Evolutionary conservation across 495 filamentous ascomycete genomes (phyloP).

Genomic region (Extremus antarcticus): DNA sequence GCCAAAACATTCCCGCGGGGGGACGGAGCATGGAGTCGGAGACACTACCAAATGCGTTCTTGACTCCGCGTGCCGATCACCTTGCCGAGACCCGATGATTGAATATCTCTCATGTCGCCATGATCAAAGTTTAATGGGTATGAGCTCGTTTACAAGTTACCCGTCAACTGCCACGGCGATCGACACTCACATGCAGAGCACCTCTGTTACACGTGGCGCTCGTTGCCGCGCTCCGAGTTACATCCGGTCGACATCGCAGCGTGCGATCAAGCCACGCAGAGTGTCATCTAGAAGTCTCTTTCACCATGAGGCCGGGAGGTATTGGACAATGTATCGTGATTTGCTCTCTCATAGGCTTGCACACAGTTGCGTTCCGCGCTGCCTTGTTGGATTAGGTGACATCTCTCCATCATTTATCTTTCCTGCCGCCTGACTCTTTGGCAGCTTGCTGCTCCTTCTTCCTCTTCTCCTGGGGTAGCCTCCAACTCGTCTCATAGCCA

Average conservation of each 20-base stretch:
- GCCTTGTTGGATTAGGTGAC: too few relatives aligned
- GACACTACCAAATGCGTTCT: neutral
- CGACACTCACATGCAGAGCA: too few relatives aligned
- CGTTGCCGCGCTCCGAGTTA: too few relatives aligned
- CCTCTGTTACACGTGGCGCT: neutral
- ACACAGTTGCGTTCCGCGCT: too few relatives aligned
- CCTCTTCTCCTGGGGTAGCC: slow-evolving; percentile 17
- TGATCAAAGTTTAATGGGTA: neutral
- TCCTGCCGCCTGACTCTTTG: neutral
- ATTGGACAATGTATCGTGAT: too few relatives aligned
- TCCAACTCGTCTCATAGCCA: slow-evolving; percentile 52
- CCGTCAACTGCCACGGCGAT: neutral
- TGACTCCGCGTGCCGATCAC: neutral
- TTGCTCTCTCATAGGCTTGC: too few relatives aligned
- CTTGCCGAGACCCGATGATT: neutral
- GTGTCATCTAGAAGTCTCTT: too few relatives aligned
- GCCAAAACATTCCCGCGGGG: neutral
- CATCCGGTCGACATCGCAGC: too few relatives aligned
- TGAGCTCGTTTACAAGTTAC: neutral
- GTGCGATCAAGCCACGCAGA: too few relatives aligned
- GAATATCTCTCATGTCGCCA: neutral
- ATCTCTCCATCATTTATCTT: neutral
- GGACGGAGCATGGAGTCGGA: neutral
- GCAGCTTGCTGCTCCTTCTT: slow-evolving; percentile 3
- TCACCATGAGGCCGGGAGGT: too few relatives aligned